Evolutionary conservation across 1,284 basidiomycete species (phyloP).

Genomic region (Mycena sp.): DNA sequence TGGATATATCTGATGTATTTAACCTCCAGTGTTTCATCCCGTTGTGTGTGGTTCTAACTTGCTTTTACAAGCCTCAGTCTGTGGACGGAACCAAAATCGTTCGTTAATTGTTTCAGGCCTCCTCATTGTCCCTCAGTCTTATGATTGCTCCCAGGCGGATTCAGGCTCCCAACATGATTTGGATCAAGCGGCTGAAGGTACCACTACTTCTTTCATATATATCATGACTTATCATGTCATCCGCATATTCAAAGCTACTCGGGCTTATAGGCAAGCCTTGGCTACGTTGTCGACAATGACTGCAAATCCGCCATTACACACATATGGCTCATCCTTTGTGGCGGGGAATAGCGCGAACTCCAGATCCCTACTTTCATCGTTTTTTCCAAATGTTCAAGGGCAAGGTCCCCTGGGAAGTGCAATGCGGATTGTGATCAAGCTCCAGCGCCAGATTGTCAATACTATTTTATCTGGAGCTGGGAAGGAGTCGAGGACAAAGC

Average conservation of each 20-base stretch:
- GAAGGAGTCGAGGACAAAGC: slow-evolving; percentile 60
- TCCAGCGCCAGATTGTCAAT: slow-evolving; percentile 63
- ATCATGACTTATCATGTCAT: slow-evolving; percentile 10
- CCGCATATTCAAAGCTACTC: slow-evolving; percentile 54
- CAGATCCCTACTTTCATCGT: slow-evolving; percentile 65
- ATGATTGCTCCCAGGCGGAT: slow-evolving; percentile 22
- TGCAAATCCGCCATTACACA: slow-evolving; percentile 61
- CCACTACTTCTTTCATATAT: slow-evolving; percentile 11
- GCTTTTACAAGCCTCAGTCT: slow-evolving; percentile 2
- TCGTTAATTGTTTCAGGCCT: slow-evolving; percentile 12
- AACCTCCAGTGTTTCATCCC: neutral
- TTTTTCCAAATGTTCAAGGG: slow-evolving; percentile 74
- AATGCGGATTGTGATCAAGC: slow-evolving; percentile 68
- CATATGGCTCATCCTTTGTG: slow-evolving; percentile 59
- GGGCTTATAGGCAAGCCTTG: slow-evolving; percentile 78
- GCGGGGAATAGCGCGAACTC: slow-evolving; percentile 44
- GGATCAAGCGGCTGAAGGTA: slow-evolving; percentile 62
- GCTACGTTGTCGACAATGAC: slow-evolving; percentile 69
- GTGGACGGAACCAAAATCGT: slow-evolving; percentile 20
- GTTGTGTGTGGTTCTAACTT: slow-evolving; percentile 6
- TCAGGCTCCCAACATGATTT: slow-evolving; percentile 31
- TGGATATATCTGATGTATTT: slow-evolving; percentile 19
- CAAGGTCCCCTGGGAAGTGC: slow-evolving; percentile 76
- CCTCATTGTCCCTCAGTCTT: neutral
- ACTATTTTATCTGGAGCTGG: slow-evolving; percentile 51